These are phyloP conservation scores for Arachnopeziza araneosa DNA, from an alignment of 2,329 filamentous ascomycete species.

Conservation along the genomic window DNA sequence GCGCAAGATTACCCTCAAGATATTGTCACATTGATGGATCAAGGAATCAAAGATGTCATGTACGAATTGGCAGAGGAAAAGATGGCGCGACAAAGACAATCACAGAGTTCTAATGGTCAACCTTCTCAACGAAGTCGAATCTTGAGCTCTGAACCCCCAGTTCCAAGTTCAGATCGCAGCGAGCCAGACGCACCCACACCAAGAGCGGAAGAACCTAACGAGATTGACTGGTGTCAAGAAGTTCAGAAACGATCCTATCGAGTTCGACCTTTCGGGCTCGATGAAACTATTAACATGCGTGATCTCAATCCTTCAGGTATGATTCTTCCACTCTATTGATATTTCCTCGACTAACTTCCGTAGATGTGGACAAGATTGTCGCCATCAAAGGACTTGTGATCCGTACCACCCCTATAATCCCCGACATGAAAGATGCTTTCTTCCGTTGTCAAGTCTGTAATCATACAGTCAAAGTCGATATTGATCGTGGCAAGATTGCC, in stretches of 20 bases:
- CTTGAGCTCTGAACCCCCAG: slow-evolving; percentile 68
- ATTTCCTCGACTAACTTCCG: slow-evolving; percentile 22
- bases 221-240: slow-evolving; percentile 67
- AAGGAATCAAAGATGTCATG: slow-evolving; percentile 88
- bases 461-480: slow-evolving; percentile 81
- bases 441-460: slow-evolving; percentile 94
- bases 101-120: slow-evolving; percentile 48
- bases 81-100: slow-evolving; percentile 60
- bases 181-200: slow-evolving; percentile 42
- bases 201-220: slow-evolving; percentile 39
- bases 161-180: slow-evolving; percentile 72
- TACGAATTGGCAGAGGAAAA: slow-evolving; percentile 80
- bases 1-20: slow-evolving; percentile 91
- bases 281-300: slow-evolving; percentile 82
- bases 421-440: slow-evolving; percentile 98
- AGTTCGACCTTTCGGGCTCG: slow-evolving; percentile 83
- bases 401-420: slow-evolving; percentile 89
- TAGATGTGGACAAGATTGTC: slow-evolving; percentile 92
- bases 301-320: slow-evolving; percentile 83
- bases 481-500: slow-evolving; percentile 93
- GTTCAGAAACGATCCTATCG: slow-evolving; percentile 77
- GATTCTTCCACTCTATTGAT: slow-evolving; percentile 14
- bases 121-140: slow-evolving; percentile 40
- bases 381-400: slow-evolving; percentile 96
- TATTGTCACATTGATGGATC: slow-evolving; percentile 95